Percentiles rank a stretch among this genome's conserved stretches.
Evolutionary conservation across 129 eudicot species (phyloP).

Genomic region (Rutidosis leptorrhynchoides): DNA sequence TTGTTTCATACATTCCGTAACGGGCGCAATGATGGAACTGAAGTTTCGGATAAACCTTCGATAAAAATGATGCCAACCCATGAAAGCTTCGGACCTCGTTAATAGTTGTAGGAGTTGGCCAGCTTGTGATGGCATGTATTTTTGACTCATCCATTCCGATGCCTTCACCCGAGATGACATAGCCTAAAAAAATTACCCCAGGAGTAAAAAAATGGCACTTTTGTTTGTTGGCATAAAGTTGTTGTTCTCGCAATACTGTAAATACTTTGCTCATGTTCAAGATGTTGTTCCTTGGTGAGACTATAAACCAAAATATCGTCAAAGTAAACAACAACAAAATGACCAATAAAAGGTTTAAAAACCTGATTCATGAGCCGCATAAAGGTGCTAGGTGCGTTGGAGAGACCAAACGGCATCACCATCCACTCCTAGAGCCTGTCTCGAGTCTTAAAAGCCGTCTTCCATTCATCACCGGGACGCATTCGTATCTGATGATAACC

Average conservation of each 20-base stretch:
- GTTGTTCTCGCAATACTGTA: background rate
- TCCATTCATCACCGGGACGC: background rate
- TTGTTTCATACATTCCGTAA: background rate
- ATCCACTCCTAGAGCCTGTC: no score
- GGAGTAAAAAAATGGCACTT: background rate
- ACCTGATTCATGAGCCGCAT: no score
- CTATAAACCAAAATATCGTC: background rate
- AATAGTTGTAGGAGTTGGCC: no score
- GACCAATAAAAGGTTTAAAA: no score
- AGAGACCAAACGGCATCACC: no score
- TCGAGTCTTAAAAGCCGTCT: no score
- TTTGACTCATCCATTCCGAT: background rate
- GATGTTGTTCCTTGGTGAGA: background rate
- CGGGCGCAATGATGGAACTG: background rate
- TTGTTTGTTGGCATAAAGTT: no score
- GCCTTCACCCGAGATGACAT: background rate
- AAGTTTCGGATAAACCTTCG: background rate
- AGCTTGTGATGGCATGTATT: background rate
- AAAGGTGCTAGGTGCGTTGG: no score
- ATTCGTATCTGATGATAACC: background rate
- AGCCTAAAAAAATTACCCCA: background rate
- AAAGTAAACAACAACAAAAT: no score
- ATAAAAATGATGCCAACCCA: background rate
- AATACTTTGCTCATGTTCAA: background rate
- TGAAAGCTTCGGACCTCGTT: background rate